A percentile compares a stretch with the other conserved stretches of the same genome.
phyloP scores from a whole-genome alignment of 2,329 filamentous ascomycete species.

The Ophiostoma ulmi region DNA sequence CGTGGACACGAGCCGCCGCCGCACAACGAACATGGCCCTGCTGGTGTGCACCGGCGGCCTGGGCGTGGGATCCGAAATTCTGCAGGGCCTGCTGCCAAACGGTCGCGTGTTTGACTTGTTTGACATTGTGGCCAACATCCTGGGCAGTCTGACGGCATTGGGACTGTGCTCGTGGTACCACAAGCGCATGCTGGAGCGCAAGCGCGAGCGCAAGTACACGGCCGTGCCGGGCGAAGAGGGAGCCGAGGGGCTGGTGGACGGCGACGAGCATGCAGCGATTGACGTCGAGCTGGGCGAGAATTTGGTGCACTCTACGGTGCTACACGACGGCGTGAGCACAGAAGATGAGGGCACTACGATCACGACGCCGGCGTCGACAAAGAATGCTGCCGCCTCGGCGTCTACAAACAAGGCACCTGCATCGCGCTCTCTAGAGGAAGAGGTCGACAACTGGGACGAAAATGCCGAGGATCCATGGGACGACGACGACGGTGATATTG shows the following conservation, averaged over 20 bases:
- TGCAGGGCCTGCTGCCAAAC: slow-evolving; percentile 71
- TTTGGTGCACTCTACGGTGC: slow-evolving; percentile 33
- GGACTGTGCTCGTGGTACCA: slow-evolving; percentile 86
- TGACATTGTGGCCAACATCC: slow-evolving; percentile 82
- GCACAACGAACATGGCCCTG: slow-evolving; percentile 77
- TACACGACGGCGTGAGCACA: slow-evolving; percentile 51
- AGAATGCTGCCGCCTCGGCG: slow-evolving; percentile 37
- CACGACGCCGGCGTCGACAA: slow-evolving; percentile 44
- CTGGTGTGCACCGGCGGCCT: slow-evolving; percentile 68
- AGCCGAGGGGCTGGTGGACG: slow-evolving; percentile 64
- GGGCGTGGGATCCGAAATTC: slow-evolving; percentile 68
- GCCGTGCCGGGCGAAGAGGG: slow-evolving; percentile 58
- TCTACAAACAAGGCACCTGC: slow-evolving; percentile 14
- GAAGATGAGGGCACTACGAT: slow-evolving; percentile 32
- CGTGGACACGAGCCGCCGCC: slow-evolving; percentile 80
- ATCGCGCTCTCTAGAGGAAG: slow-evolving; percentile 59
- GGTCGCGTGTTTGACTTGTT: slow-evolving; percentile 67
- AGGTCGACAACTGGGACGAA: slow-evolving; percentile 92
- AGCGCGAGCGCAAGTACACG: slow-evolving; percentile 68
- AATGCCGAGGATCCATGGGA: slow-evolving; percentile 60
- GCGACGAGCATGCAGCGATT: slow-evolving; percentile 48
- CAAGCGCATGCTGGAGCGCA: slow-evolving; percentile 87
- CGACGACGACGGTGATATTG: slow-evolving; percentile 36
- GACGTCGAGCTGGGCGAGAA: slow-evolving; percentile 75
- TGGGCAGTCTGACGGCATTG: slow-evolving; percentile 68